phyloP scores from a whole-genome alignment of 1,284 basidiomycete species.

The Pisolithus thermaeus region DNA sequence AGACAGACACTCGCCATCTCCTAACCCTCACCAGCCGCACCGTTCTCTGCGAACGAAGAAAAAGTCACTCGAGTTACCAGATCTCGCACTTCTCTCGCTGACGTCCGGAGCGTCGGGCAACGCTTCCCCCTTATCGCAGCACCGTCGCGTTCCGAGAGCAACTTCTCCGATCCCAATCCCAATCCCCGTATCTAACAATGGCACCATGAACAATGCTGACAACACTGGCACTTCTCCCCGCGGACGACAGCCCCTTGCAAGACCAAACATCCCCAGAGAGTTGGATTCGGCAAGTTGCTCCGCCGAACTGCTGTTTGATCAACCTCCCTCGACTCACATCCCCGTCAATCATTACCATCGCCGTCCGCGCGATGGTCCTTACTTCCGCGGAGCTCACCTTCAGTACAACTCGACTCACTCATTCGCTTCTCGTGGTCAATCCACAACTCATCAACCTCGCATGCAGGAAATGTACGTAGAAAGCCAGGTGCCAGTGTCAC shows the following conservation, averaged over 20 bases:
- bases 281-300: slow-evolving; percentile 28
- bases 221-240: slow-evolving; percentile 31
- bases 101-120: slow-evolving; percentile 38
- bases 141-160: slow-evolving; percentile 40
- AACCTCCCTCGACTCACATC: slow-evolving; percentile 40
- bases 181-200: slow-evolving; percentile 30
- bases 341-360: slow-evolving; percentile 32
- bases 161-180: slow-evolving; percentile 45
- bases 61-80: slow-evolving; percentile 70
- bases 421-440: slow-evolving; percentile 27
- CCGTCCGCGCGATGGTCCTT: slow-evolving; percentile 27
- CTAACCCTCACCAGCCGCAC: slow-evolving; percentile 34
- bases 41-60: slow-evolving; percentile 62
- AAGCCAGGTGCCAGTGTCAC: slow-evolving; percentile 21
- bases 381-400: slow-evolving; percentile 25
- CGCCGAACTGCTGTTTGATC: slow-evolving; percentile 33
- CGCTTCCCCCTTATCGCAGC: slow-evolving; percentile 36
- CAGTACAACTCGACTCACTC: slow-evolving; percentile 35
- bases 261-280: slow-evolving; percentile 22
- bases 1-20: slow-evolving; percentile 27
- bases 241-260: slow-evolving; percentile 28
- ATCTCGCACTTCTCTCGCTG: slow-evolving; percentile 60
- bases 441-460: slow-evolving; percentile 22
- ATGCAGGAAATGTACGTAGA: slow-evolving; percentile 31
- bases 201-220: slow-evolving; percentile 28